Evolutionary conservation across 768 basidiomycete genomes (phyloP).

Genomic region (Auricularia sp.): DNA sequence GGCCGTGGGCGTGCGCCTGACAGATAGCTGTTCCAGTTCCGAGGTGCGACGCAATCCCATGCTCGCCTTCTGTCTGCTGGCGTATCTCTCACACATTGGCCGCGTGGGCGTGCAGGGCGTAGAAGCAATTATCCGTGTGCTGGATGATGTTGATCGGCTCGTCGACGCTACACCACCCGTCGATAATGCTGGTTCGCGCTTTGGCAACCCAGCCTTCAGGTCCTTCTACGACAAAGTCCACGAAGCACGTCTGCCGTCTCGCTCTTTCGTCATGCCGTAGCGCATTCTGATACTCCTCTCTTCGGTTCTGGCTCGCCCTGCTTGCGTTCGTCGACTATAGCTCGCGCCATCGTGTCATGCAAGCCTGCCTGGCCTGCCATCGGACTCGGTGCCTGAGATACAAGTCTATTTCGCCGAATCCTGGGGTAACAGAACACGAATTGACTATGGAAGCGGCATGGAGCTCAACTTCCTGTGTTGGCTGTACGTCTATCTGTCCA

Average conservation of each 20-base stretch:
- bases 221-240: conserved; percentile 78
- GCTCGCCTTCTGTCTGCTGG: background rate
- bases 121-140: conserved; percentile 45
- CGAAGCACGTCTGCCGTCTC: conserved; percentile 35
- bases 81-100: background rate
- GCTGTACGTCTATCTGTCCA: conserved; percentile 49
- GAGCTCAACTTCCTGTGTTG: conserved; percentile 96
- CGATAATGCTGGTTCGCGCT: conserved; percentile 82
- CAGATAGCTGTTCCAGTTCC: conserved; percentile 46
- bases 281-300: background rate
- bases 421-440: conserved; percentile 86
- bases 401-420: conserved; percentile 72
- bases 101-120: conserved; percentile 43
- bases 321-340: conserved; percentile 13
- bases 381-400: conserved; percentile 54
- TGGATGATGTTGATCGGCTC: conserved; percentile 56
- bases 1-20: conserved; percentile 67
- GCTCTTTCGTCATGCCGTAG: background rate
- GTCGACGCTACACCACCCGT: conserved; percentile 71
- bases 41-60: conserved; percentile 35
- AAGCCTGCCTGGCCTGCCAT: conserved; percentile 44
- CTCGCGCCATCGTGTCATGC: conserved; percentile 47
- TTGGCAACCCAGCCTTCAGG: conserved; percentile 95
- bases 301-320: background rate
- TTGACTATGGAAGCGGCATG: conserved; percentile 99